These are phyloP conservation scores for Aegilops sharonensis DNA, from an alignment of 176 grass and related monocot species.

Conservation along the genomic window DNA sequence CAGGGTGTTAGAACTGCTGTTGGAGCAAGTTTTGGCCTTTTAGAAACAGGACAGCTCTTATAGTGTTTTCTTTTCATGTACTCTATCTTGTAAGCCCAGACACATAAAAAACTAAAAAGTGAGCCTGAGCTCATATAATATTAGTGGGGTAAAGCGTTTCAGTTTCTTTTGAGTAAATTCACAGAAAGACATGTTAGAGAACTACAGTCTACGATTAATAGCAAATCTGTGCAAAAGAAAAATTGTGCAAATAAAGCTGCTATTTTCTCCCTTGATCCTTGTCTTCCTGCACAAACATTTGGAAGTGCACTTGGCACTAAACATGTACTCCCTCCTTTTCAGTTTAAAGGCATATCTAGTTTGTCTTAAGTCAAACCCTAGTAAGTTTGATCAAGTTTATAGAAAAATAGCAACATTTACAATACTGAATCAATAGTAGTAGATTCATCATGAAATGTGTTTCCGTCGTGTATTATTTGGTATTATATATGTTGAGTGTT, in stretches of 20 bases:
- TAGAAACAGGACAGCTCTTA: not conserved
- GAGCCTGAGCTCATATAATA: not conserved
- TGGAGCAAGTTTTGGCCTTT: not conserved
- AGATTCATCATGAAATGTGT: not conserved
- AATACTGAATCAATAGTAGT: not conserved
- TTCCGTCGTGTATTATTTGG: not conserved
- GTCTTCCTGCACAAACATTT: constrained; percentile 2
- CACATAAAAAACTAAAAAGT: not conserved
- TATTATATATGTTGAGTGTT: not conserved
- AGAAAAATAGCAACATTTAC: not conserved
- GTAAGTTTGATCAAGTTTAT: no score
- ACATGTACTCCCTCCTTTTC: not conserved
- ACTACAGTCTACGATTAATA: not conserved
- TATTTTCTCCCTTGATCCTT: not conserved
- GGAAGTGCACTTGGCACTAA: not conserved
- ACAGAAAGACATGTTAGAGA: not conserved
- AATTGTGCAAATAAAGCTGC: not conserved
- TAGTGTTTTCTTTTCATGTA: not conserved
- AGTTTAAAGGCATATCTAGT: not conserved
- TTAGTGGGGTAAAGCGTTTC: not conserved
- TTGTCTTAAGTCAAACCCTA: no score
- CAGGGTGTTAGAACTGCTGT: not conserved
- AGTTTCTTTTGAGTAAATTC: not conserved
- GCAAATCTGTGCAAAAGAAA: not conserved
- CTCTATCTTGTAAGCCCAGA: not conserved